Conservation (phyloP, 2,329 filamentous ascomycete genomes). For the Ascochyta viciae-villosae region DNA sequence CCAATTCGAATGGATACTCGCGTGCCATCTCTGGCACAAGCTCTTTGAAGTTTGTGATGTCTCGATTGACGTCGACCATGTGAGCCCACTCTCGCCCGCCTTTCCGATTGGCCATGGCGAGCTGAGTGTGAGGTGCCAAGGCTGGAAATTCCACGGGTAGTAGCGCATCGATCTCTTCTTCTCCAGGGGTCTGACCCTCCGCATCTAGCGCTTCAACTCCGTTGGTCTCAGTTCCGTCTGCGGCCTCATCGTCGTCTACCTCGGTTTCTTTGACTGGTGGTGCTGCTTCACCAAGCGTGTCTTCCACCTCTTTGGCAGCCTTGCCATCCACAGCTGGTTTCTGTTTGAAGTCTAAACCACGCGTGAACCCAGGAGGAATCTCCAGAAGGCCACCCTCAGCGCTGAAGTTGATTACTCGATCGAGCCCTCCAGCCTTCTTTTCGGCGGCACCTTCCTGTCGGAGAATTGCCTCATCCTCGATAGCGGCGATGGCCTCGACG, state of each 20-base stretch:
- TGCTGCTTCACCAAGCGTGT: slow-evolving; percentile 63
- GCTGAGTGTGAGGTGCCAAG: slow-evolving; percentile 79
- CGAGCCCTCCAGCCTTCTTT: slow-evolving; percentile 63
- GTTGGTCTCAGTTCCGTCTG: slow-evolving; percentile 31
- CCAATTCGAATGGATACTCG: slow-evolving; percentile 95
- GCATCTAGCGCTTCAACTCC: slow-evolving; percentile 53
- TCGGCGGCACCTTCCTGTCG: slow-evolving; percentile 54
- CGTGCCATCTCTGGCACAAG: slow-evolving; percentile 95
- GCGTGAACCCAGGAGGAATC: slow-evolving; percentile 79
- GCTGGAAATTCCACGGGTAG: slow-evolving; percentile 93
- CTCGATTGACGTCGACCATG: slow-evolving; percentile 94
- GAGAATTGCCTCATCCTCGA: slow-evolving; percentile 76
- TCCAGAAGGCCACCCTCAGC: slow-evolving; percentile 79
- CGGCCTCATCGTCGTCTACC: slow-evolving; percentile 34
- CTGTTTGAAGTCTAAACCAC: slow-evolving; percentile 77
- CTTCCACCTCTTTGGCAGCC: slow-evolving; percentile 73
- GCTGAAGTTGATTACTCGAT: slow-evolving; percentile 84
- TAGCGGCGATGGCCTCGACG: slow-evolving; percentile 82
- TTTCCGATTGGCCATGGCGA: slow-evolving; percentile 75
- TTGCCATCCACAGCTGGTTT: slow-evolving; percentile 64
- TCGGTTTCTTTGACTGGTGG: slow-evolving; percentile 34
- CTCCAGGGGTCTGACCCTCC: slow-evolving; percentile 52
- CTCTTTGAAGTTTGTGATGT: slow-evolving; percentile 92
- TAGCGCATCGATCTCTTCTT: slow-evolving; percentile 79
- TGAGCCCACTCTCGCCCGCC: slow-evolving; percentile 93